Percentiles rank a stretch among this genome's conserved stretches.
Evolutionary conservation across 768 basidiomycete genomes (phyloP).

Genomic region (Suillus clintonianus): DNA sequence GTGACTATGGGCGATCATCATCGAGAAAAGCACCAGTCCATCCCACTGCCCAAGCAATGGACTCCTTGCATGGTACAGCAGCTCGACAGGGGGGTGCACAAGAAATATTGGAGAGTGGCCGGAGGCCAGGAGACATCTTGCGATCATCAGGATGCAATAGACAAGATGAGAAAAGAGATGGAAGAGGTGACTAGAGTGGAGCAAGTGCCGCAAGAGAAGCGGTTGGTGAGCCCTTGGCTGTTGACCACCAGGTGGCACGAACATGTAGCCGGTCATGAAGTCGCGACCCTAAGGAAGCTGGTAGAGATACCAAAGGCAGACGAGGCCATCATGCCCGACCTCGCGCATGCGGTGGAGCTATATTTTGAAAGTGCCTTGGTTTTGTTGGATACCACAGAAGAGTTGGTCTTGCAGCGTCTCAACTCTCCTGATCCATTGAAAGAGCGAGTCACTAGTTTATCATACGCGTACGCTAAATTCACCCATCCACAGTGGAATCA

Average conservation of each 20-base stretch:
- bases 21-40: no score
- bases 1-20: no score
- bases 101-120: no score
- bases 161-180: no score
- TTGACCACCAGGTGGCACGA: constrained; percentile 10
- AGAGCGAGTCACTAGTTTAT: not conserved
- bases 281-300: not conserved
- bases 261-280: not conserved
- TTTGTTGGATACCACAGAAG: constrained; percentile 1
- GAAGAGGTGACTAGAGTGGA: no score
- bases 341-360: not conserved
- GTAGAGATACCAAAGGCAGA: not conserved
- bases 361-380: constrained; percentile 5
- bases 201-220: not conserved
- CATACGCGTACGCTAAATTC: not conserved
- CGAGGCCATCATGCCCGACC: not conserved
- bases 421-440: constrained; percentile 12
- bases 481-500: constrained; percentile 13
- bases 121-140: rapidly evolving
- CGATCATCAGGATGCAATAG: no score
- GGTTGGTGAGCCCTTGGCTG: constrained; percentile 8
- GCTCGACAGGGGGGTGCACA: no score
- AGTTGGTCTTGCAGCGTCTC: constrained; percentile 10
- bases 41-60: no score
- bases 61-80: no score